These are phyloP conservation scores for Podosphaera aphanis DNA, from an alignment of 2,329 filamentous ascomycete genomes.

Conservation along the genomic window DNA sequence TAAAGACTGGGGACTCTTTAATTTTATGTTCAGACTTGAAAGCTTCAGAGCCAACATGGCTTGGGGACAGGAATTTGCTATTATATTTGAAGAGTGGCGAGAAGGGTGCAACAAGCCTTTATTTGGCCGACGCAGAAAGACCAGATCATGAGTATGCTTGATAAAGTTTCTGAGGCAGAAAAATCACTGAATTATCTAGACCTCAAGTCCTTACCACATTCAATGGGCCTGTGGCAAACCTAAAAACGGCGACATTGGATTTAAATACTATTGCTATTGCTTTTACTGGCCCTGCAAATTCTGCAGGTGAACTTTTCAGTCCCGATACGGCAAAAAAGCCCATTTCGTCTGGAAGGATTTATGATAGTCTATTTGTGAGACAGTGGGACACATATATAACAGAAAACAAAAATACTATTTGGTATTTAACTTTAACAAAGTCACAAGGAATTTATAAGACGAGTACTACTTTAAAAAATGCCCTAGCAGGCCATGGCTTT, in stretches of 20 bases:
- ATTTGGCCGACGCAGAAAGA: constrained; percentile 11
- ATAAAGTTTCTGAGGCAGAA: background rate
- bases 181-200: constrained; percentile 11
- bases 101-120: constrained; percentile 19
- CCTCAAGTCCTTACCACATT: constrained; percentile 23
- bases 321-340: constrained; percentile 34
- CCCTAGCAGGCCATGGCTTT: constrained; percentile 23
- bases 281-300: constrained; percentile 39
- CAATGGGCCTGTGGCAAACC: constrained; percentile 30
- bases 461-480: constrained; percentile 31
- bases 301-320: constrained; percentile 47
- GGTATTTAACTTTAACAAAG: constrained; percentile 37
- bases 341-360: constrained; percentile 42
- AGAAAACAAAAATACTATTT: constrained; percentile 47
- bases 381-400: constrained; percentile 65
- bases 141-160: constrained; percentile 7
- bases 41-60: constrained; percentile 53
- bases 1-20: constrained; percentile 39
- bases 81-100: constrained; percentile 26
- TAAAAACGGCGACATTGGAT: constrained; percentile 30
- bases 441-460: constrained; percentile 15
- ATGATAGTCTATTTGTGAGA: constrained; percentile 52
- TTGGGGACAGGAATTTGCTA: constrained; percentile 19
- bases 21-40: constrained; percentile 39
- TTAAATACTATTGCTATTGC: constrained; percentile 29